Base-by-base conservation (phyloP, 306 rosid species). In the Delonix regia region DNA sequence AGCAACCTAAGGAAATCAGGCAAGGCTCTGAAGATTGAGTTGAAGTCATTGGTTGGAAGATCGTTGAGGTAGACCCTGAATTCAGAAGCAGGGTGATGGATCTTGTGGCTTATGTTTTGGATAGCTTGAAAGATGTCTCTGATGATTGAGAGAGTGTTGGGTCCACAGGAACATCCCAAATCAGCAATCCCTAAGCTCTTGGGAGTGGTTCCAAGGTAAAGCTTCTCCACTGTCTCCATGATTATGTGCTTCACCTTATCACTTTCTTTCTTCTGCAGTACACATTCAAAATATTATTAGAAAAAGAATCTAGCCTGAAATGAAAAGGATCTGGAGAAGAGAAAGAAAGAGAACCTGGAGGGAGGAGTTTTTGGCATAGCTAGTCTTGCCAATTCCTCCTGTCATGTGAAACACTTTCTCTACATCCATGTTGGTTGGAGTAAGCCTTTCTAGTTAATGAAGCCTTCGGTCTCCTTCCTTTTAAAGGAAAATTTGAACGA, bases 11-110 rank as follows among this genome's bases (percentile, higher is more conserved):
- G 90, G 85, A 95, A 92, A 27, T 90, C 97, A 1, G 99, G 99
- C 66, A 95, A 77, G 73, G 89, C 86, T 86, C 91, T 88, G 60
- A 95, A 95, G 85, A 95, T 87, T 24, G 98, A 86, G 83, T 95
- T 95, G 92, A 95, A 95, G 89, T 95, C 99, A 70, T 95, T 95
- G 30, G 98, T 85, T 6, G 98, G 99, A 64, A 95, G 99, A 87
- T 95, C 99, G 61, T 95, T 95, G 9, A 95, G 86, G 86, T 86
- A 91, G 0, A 93, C 91, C 64, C 97, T 74, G 39, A 93, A 83
- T 80, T 92, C 98, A 18, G 88, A 81, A 28, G 88, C 77, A 25
- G 87, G 85, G 8, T 82, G 85, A 53, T 60, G 75, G 78, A 78
- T 76, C 57, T 85, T 82, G 24, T 78, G 78, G 83, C 96, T 85